These are phyloP conservation scores for Gossypium sturtianum DNA, from an alignment of 345 rosid genomes.

Conservation along the genomic window DNA sequence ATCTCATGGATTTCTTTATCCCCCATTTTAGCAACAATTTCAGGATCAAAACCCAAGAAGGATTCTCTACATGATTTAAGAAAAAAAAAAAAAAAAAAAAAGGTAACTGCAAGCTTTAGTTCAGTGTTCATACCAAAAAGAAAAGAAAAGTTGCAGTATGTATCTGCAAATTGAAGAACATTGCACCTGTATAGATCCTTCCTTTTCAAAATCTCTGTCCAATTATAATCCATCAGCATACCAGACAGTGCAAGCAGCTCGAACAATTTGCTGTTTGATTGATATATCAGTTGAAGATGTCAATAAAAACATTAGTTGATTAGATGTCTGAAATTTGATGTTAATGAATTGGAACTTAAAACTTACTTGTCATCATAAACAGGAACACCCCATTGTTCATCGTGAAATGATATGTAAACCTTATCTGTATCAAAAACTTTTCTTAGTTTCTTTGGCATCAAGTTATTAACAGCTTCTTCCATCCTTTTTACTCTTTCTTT, in stretches of 20 bases:
- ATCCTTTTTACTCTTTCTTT: not conserved
- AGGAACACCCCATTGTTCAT: conserved; percentile 95
- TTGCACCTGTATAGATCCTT: conserved; percentile 60
- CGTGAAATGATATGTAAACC: conserved; percentile 84
- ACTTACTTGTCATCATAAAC: conserved; percentile 89
- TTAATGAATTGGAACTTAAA: not conserved
- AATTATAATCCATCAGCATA: conserved; percentile 95
- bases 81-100: not conserved
- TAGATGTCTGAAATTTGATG: not conserved
- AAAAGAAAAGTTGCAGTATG: not conserved
- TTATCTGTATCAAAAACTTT: conserved; percentile 44
- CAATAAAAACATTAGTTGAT: not conserved
- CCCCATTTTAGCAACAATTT: conserved; percentile 70
- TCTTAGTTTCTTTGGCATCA: not conserved
- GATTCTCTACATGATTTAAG: conserved; percentile 46
- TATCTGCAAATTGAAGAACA: not conserved
- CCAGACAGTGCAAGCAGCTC: conserved; percentile 87
- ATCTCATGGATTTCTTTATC: conserved; percentile 72
- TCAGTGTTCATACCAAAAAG: not conserved
- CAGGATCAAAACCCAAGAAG: conserved; percentile 71
- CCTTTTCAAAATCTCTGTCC: conserved; percentile 92
- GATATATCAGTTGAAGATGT: not conserved
- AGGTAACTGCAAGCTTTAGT: conserved; percentile 4
- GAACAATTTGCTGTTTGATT: conserved; percentile 60
- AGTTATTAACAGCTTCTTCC: not conserved